Conservation (phyloP, 495 filamentous ascomycete species). For the Bombardia bombarda region DNA sequence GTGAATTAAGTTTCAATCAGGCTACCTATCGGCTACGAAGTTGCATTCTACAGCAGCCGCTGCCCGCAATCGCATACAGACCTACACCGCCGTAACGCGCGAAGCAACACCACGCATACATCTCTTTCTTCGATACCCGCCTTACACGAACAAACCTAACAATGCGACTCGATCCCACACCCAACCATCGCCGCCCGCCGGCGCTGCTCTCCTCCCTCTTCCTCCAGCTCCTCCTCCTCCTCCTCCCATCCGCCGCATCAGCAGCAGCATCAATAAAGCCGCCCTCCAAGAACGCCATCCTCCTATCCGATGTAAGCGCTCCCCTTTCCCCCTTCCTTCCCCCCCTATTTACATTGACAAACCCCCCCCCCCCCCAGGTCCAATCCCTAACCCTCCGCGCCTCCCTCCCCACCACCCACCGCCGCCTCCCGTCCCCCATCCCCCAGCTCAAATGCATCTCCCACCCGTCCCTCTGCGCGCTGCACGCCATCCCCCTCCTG, state of each 20-base stretch:
- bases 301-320: slow-evolving; percentile 17
- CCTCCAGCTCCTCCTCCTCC: neutral
- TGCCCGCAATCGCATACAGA: too few species aligned
- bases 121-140: too few species aligned
- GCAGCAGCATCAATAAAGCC: slow-evolving; percentile 1
- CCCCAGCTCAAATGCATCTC: slow-evolving; percentile 81
- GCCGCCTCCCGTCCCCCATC: slow-evolving; percentile 68
- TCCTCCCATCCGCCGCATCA: neutral
- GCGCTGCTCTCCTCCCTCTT: too few species aligned
- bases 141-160: too few species aligned
- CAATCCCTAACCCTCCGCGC: slow-evolving; percentile 68
- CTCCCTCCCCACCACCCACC: slow-evolving; percentile 53
- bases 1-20: too few species aligned
- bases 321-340: neutral
- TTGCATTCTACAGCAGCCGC: too few species aligned
- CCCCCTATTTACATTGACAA: neutral
- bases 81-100: too few species aligned
- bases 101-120: too few species aligned
- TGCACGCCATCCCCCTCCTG: slow-evolving; percentile 71
- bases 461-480: slow-evolving; percentile 46
- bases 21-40: too few species aligned
- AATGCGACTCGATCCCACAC: too few species aligned
- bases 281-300: slow-evolving; percentile 18
- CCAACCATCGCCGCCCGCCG: neutral
- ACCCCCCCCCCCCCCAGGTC: slow-evolving; percentile 32